Evolutionary conservation across 768 basidiomycete genomes (phyloP).

Genomic region (Xerocomellus intermedius): DNA sequence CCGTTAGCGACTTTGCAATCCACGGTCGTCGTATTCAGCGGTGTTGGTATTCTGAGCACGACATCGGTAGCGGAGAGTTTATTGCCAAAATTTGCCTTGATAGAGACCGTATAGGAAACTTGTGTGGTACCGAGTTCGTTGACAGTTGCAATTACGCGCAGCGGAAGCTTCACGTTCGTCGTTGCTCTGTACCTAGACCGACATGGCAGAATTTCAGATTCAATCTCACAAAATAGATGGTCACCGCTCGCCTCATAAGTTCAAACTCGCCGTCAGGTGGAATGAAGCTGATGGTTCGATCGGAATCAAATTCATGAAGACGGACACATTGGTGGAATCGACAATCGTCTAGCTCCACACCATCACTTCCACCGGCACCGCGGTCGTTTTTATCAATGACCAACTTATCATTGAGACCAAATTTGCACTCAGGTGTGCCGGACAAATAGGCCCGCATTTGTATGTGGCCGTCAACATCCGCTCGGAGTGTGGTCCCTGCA

Average conservation of each 20-base stretch:
- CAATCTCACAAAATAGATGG: neutral
- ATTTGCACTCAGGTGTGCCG: conserved; percentile 98
- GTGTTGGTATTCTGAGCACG: conserved; percentile 92
- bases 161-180: conserved; percentile 91
- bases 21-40: conserved; percentile 88
- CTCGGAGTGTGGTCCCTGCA: conserved; percentile 85
- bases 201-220: neutral
- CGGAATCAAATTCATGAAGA: conserved; percentile 90
- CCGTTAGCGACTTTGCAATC: conserved; percentile 90
- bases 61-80: conserved; percentile 94
- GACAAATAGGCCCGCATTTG: conserved; percentile 97
- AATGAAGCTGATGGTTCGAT: conserved; percentile 92
- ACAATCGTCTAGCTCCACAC: conserved; percentile 96
- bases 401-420: conserved; percentile 97
- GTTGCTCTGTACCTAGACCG: conserved; percentile 85
- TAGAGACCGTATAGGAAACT: conserved; percentile 85
- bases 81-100: conserved; percentile 86
- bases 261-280: conserved; percentile 99
- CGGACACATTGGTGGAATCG: conserved; percentile 99
- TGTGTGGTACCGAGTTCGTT: conserved; percentile 90
- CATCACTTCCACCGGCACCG: conserved; percentile 54
- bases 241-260: conserved; percentile 75
- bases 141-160: conserved; percentile 86
- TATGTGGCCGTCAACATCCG: conserved; percentile 97
- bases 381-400: conserved; percentile 83